These are phyloP conservation scores for Parasarocladium wereldwijsianum DNA, from an alignment of 2,329 filamentous ascomycete species.

Conservation along the genomic window DNA sequence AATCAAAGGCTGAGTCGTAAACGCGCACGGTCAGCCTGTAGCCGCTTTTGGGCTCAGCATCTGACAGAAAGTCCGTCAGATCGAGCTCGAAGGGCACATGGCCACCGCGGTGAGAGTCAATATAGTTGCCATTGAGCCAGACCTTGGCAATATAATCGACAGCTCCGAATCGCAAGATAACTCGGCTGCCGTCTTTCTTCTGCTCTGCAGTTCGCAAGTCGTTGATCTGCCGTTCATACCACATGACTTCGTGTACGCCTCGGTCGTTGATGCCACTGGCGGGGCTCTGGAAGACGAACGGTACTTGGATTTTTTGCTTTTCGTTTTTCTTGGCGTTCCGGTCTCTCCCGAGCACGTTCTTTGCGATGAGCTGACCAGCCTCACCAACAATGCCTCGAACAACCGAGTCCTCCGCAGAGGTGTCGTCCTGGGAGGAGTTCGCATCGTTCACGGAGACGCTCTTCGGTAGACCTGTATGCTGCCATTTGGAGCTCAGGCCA, in stretches of 20 bases:
- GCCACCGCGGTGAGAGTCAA: conserved; percentile 41
- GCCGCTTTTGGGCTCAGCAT: conserved; percentile 6
- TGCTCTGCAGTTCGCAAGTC: conserved; percentile 32
- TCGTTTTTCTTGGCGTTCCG: conserved; percentile 17
- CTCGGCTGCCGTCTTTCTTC: conserved; percentile 21
- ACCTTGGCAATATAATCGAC: conserved; percentile 46
- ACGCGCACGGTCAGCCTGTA: conserved; percentile 40
- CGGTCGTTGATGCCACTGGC: conserved; percentile 48
- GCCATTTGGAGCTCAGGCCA: conserved; percentile 38
- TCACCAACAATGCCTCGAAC: conserved; percentile 7
- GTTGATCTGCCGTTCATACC: conserved; percentile 43
- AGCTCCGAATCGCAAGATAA: conserved; percentile 42
- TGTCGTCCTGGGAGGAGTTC: conserved; percentile 14
- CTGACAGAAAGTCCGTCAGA: conserved; percentile 31
- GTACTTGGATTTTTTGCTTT: conserved; percentile 43
- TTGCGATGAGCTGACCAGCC: conserved; percentile 23
- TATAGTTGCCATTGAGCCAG: conserved; percentile 37
- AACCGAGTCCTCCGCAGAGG: conserved; percentile 20
- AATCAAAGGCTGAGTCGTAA: conserved; percentile 47
- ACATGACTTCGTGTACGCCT: conserved; percentile 50
- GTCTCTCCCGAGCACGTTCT: conserved; percentile 22
- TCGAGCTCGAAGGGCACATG: conserved; percentile 46
- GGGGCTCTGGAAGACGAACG: conserved; percentile 49
- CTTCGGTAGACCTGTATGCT: conserved; percentile 32
- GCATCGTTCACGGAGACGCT: conserved; percentile 16